Base-by-base conservation (phyloP, 1,284 basidiomycete genomes). In the Cutaneotrichosporon cutaneum region DNA sequence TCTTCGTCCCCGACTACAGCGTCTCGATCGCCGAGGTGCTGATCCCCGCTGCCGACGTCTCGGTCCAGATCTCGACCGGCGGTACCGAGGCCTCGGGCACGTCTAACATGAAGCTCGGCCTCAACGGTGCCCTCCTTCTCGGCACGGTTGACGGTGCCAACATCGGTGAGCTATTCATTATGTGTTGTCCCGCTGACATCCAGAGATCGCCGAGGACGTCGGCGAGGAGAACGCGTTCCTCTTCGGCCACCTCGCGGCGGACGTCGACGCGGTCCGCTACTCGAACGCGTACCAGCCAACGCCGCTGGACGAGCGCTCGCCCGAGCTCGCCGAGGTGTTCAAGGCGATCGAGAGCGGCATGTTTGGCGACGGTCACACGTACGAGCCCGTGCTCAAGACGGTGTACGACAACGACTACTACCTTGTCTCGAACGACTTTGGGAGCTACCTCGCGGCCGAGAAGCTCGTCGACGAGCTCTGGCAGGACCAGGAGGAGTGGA, bases 1-100 rank as follows among this genome's bases (percentile, higher is more conserved):
- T 88, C 80, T 94, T 94, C 86, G 83, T 82, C 14, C 80, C 81
- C 0, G 92, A 94, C 77, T 94, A 94, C 80, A 72, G 75, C 56
- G 82, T 94, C 51, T 92, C 91, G 16, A 82, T 94, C 57, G 92
- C 92, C 2, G 93, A 96, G 77, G 82, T 95, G 45, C 83, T 96
- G 70, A 92, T 94, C 66, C 94, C 93, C 18, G 90, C 94, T 7
- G 89, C 89, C 21, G 92, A 95, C 75, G 89, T 95, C 80, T 88
- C 86, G 65, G 90, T 94, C 73, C 94, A 95, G 78, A 95, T 96
- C 78, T 92, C 89, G 35, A 95, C 93, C 10, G 93, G 92, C 2
- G 93, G 94, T 55, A 95, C 93, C 0, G 93, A 95, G 75, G 82
- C 81, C 11, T 79, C 76, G 22, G 80, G 80, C 47, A 79, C 77